phyloP scores from a whole-genome alignment of 1,139 yeast genomes.

The Suhomyces chickasaworum region DNA sequence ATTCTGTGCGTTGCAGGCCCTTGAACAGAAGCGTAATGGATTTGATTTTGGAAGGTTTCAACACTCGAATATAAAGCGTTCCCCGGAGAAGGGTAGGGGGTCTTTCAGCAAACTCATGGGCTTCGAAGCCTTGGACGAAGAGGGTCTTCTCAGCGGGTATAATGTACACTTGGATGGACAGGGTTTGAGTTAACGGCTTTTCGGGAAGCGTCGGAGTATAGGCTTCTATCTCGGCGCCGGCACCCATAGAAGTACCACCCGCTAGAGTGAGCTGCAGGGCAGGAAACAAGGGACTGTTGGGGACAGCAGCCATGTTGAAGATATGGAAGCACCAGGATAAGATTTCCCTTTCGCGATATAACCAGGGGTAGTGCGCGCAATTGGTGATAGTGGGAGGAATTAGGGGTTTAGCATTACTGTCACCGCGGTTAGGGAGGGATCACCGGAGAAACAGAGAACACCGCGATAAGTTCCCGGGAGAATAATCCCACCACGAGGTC shows the following conservation, averaged over 20 bases:
- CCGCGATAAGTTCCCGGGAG: no score
- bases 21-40: constrained; percentile 64
- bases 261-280: constrained; percentile 31
- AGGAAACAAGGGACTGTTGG: constrained; percentile 37
- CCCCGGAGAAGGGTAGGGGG: constrained; percentile 89
- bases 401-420: background rate
- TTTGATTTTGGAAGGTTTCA: constrained; percentile 77
- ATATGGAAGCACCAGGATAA: background rate
- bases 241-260: constrained; percentile 3
- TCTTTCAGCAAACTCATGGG: constrained; percentile 61
- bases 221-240: constrained; percentile 13
- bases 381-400: background rate
- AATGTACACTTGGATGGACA: constrained; percentile 53
- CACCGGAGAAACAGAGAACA: no score
- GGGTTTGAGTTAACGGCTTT: constrained; percentile 48
- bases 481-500: no score
- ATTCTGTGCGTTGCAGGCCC: constrained; percentile 82
- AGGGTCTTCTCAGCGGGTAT: constrained; percentile 78
- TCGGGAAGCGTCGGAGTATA: constrained; percentile 49
- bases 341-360: background rate
- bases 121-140: constrained; percentile 79
- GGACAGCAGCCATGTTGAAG: constrained; percentile 10
- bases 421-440: no score
- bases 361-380: background rate
- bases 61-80: constrained; percentile 66